Percentiles rank a stretch among this genome's conserved stretches.
Evolutionary conservation across 768 basidiomycete species (phyloP).

Genomic region (Pulveroboletus sp.): DNA sequence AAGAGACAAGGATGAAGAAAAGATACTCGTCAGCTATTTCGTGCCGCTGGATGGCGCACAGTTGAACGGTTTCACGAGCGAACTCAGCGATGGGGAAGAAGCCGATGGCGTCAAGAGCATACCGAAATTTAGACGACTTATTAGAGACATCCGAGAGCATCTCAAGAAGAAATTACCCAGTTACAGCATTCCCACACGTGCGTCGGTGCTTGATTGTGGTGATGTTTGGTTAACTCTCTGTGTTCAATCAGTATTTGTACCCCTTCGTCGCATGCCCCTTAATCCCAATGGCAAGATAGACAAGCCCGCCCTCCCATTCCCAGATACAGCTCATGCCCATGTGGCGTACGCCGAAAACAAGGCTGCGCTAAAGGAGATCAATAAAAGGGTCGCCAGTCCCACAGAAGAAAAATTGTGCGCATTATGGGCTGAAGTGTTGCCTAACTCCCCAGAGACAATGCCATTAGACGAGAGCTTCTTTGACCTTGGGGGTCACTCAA

Average conservation of each 20-base stretch:
- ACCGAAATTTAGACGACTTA: conserved; percentile 77
- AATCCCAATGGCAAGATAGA: conserved; percentile 99
- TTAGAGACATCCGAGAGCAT: conserved; percentile 91
- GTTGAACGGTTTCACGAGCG: conserved; percentile 68
- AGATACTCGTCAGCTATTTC: conserved; percentile 96
- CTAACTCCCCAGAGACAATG: conserved; percentile 70
- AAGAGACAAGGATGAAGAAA: conserved; percentile 98
- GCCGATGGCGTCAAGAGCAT: conserved; percentile 70
- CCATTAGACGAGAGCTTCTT: conserved; percentile 95
- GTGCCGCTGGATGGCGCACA: conserved; percentile 75
- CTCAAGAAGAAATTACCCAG: conserved; percentile 95
- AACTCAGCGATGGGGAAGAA: conserved; percentile 46
- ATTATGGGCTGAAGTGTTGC: conserved; percentile 84
- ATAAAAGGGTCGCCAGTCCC: conserved; percentile 45
- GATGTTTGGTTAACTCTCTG: conserved; percentile 4
- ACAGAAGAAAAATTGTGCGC: conserved; percentile 78
- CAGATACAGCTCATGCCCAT: conserved; percentile 76
- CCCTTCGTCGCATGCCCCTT: conserved; percentile 90
- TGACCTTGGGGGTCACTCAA: conserved; percentile 97
- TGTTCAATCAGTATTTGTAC: conserved; percentile 74
- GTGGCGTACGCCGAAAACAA: conserved; percentile 41
- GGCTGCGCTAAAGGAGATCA: conserved; percentile 22
- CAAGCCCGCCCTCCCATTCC: conserved; percentile 97
- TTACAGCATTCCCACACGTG: conserved; percentile 89
- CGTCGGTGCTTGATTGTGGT: conserved; percentile 29